Conservation (phyloP, 768 basidiomycete genomes). For the Psilocybe subaeruginosa region DNA sequence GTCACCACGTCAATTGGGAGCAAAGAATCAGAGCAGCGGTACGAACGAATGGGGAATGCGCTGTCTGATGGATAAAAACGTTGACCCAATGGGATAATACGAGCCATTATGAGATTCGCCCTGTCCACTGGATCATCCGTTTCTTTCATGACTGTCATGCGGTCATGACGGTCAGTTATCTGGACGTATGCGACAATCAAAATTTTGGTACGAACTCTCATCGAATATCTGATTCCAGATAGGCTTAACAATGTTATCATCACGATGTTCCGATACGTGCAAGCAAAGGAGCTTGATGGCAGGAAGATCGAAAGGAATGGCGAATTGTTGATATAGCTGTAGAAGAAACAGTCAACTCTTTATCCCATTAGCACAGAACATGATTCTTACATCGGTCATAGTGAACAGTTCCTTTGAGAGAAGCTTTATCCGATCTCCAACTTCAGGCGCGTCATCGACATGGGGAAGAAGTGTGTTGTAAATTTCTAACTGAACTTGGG, state of each 20-base stretch:
- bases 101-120: constrained; percentile 66
- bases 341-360: constrained; percentile 11
- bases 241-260: constrained; percentile 76
- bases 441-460: constrained; percentile 60
- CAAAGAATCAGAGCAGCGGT: constrained; percentile 10
- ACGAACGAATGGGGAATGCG: constrained; percentile 86
- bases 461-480: constrained; percentile 69
- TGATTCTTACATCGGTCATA: constrained; percentile 75
- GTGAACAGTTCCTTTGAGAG: constrained; percentile 67
- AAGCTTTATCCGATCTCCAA: constrained; percentile 63
- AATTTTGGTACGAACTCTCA: constrained; percentile 55
- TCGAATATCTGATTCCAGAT: constrained; percentile 92
- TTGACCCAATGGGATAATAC: constrained; percentile 74
- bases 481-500: constrained; percentile 95
- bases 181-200: background rate
- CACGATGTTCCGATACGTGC: constrained; percentile 91
- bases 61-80: constrained; percentile 91
- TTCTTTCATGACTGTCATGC: constrained; percentile 52
- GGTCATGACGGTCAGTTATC: constrained; percentile 6
- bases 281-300: constrained; percentile 87
- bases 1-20: constrained; percentile 1
- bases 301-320: constrained; percentile 82
- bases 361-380: background rate
- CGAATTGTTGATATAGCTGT: constrained; percentile 88
- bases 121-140: constrained; percentile 54